Evolutionary conservation across 2,329 filamentous ascomycete genomes (phyloP).

Genomic region (Trichophyton simii): DNA sequence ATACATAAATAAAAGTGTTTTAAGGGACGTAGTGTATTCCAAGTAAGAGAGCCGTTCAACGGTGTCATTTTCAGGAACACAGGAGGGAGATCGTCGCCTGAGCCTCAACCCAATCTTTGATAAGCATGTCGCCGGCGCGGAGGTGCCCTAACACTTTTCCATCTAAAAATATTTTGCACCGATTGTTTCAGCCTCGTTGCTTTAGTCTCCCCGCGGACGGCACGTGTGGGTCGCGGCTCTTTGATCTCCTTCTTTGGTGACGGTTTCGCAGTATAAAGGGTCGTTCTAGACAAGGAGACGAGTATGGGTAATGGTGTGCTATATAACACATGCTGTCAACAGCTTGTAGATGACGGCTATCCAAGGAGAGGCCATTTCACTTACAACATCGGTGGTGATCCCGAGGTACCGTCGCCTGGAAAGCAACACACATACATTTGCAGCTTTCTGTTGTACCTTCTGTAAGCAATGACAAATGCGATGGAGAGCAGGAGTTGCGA

Average conservation of each 20-base stretch:
- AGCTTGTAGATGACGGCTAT: background rate
- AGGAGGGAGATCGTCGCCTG: too few species aligned
- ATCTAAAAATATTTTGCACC: background rate
- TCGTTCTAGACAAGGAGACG: background rate
- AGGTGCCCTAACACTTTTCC: background rate
- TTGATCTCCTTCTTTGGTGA: background rate
- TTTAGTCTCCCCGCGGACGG: background rate
- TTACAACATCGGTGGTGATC: constrained; percentile 1
- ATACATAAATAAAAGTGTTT: too few species aligned
- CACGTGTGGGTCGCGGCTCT: background rate
- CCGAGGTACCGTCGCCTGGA: background rate
- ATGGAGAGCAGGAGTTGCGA: background rate
- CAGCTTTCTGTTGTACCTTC: background rate
- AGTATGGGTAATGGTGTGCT: background rate
- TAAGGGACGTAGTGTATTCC: too few species aligned
- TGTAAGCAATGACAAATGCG: background rate
- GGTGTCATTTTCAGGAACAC: too few species aligned
- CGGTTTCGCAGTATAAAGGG: background rate
- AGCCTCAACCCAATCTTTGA: background rate
- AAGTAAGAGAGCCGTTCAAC: too few species aligned
- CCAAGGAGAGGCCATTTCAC: background rate
- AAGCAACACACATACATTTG: background rate
- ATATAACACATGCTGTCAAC: background rate
- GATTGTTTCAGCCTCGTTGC: background rate
- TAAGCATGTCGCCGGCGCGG: background rate